A percentile compares a stretch with the other conserved stretches of the same genome.
Evolutionary conservation across 1,284 basidiomycete genomes (phyloP).

Genomic region (Melampsora larici-populina): DNA sequence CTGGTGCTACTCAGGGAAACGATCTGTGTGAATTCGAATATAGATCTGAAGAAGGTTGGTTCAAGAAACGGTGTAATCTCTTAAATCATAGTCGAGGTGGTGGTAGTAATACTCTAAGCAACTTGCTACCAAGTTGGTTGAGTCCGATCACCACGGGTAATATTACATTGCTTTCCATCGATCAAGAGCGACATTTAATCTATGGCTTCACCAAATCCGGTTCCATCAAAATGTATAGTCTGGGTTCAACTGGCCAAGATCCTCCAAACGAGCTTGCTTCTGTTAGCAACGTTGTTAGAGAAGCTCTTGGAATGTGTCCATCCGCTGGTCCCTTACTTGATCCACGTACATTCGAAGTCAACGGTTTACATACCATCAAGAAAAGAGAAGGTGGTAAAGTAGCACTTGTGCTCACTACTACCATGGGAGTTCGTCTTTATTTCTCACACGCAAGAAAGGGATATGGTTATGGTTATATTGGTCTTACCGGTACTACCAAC

Average conservation of each 20-base stretch:
- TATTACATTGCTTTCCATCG: slow-evolving; percentile 66
- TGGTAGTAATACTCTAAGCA: slow-evolving; percentile 52
- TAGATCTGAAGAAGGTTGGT: slow-evolving; percentile 87
- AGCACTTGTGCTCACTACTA: slow-evolving; percentile 69
- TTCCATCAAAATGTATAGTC: slow-evolving; percentile 62
- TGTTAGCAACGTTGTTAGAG: slow-evolving; percentile 43
- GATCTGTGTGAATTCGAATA: slow-evolving; percentile 91
- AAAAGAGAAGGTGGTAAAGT: slow-evolving; percentile 56
- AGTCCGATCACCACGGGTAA: slow-evolving; percentile 59
- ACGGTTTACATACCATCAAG: slow-evolving; percentile 53
- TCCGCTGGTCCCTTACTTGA: slow-evolving; percentile 64
- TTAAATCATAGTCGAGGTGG: slow-evolving; percentile 64
- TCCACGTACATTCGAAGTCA: slow-evolving; percentile 60
- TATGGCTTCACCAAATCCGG: slow-evolving; percentile 71
- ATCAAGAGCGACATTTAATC: slow-evolving; percentile 65
- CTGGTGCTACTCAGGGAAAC: slow-evolving; percentile 61
- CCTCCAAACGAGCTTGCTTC: slow-evolving; percentile 41
- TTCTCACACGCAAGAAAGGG: slow-evolving; percentile 60
- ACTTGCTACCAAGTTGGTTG: slow-evolving; percentile 51
- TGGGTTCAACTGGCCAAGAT: slow-evolving; percentile 12
- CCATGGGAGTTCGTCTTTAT: slow-evolving; percentile 69
- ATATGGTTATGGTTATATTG: slow-evolving; percentile 47
- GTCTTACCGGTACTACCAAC: slow-evolving; percentile 28
- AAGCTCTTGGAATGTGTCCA: slow-evolving; percentile 44
- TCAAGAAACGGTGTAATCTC: slow-evolving; percentile 70